Evolutionary conservation across 768 basidiomycete genomes (phyloP), one percentile per base, ranked within the genome.

Genomic region (Auricularia sp.): DNA sequence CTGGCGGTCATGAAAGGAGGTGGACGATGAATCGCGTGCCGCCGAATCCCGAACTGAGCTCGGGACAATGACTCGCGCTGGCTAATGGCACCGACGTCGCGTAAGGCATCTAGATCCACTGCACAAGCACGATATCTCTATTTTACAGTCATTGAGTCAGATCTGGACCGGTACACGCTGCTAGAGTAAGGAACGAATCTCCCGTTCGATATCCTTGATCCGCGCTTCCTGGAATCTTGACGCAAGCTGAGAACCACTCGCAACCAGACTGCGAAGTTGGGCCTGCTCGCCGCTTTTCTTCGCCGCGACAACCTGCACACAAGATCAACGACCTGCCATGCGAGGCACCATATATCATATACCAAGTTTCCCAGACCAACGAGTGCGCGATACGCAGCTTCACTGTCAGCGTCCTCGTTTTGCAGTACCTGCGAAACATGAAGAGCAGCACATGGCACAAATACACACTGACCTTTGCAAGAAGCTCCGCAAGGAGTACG

Each of bases 321-420:
- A 54, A 35, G 63, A 24, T 39, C 54, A 54, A n/a, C 62, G 70
- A 64, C 13, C 33, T 64, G 44, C 64, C 61, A 64, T 65, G 3
- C 35, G 21, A 42, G 61, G 65, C 39, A 42, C 8, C 47, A 33
- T 13, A 63, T 3, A 21, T 24, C 62, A 73, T 83, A 70, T 68
- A 90, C 90, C 37, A 83, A 72, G 72, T 92, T 91, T 29, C 90
- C 90, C 11, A 92, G 77, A 4, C 83, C 90, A 35, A 90, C 88
- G 11, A 86, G 75, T 8, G 83, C 79, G 42, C 90, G 85, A 72
- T 92, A 92, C 33, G 79, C 80, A 3, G 87, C 83, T 69, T 92
- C 90, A 10, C 85, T 77, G 64, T 92, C 90, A 42, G 74, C 73
- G 81, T 63, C 78, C 76, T 74, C 71, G 11, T 76, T 73, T 54